Conservation (phyloP, 1,139 yeast species). For the Suhomyces atakaporum region DNA sequence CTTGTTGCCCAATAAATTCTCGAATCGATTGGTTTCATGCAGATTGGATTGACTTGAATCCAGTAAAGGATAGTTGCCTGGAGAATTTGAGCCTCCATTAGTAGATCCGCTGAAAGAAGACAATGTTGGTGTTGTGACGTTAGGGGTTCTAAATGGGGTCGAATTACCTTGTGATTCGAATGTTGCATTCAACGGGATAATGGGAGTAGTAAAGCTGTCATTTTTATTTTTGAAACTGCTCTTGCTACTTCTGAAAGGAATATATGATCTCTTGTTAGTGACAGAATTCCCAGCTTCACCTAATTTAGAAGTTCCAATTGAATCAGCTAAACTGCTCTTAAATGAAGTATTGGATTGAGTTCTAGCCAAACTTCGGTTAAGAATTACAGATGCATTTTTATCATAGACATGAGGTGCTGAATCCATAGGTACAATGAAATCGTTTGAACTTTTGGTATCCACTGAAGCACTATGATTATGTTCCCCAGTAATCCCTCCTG, state of each 20-base stretch:
- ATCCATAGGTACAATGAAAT: constrained; percentile 54
- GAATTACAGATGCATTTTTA: constrained; percentile 72
- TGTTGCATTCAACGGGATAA: constrained; percentile 12
- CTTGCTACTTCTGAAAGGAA: constrained; percentile 46
- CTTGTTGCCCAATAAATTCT: constrained; percentile 33
- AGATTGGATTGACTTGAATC: constrained; percentile 13
- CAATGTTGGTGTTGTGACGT: constrained; percentile 8
- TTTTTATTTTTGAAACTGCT: constrained; percentile 17
- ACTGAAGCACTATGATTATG: constrained; percentile 53
- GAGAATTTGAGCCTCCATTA: constrained; percentile 4
- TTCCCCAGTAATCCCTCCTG: constrained; percentile 5
- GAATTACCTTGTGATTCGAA: constrained; percentile 10
- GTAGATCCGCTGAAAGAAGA: constrained; percentile 5
- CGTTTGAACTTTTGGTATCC: constrained; percentile 45
- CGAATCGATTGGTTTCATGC: constrained; percentile 22
- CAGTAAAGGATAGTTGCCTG: constrained; percentile 13
- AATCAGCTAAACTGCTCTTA: constrained; percentile 70
- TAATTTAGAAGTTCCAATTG: constrained; percentile 39
- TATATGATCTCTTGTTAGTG: constrained; percentile 38
- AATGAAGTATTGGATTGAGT: constrained; percentile 77
- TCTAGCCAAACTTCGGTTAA: constrained; percentile 73
- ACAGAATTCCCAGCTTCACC: constrained; percentile 19
- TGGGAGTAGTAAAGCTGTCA: constrained; percentile 27
- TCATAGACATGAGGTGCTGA: constrained; percentile 80
- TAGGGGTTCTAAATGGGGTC: constrained; percentile 16